A percentile compares a stretch with the other conserved stretches of the same genome.
Evolutionary conservation across 495 filamentous ascomycete genomes (phyloP).

Genomic region (Thozetella sp.): DNA sequence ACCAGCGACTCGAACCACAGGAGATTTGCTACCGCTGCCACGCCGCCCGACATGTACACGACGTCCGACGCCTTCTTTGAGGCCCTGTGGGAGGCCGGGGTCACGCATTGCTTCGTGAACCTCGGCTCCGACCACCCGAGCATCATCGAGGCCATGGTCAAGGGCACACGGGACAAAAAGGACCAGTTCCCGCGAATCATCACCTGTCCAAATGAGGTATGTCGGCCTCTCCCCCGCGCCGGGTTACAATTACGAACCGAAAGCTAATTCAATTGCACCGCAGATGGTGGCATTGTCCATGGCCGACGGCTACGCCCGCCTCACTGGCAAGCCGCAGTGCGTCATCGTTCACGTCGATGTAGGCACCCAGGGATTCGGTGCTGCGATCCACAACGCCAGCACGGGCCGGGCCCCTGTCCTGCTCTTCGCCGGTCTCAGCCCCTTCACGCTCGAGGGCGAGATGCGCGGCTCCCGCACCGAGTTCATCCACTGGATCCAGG

Average conservation of each 20-base stretch:
- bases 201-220: conserved; percentile 89
- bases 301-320: conserved; percentile 91
- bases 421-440: conserved; percentile 88
- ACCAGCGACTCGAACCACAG: neutral
- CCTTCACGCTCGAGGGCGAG: conserved; percentile 90
- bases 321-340: conserved; percentile 83
- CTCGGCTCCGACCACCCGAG: conserved; percentile 91
- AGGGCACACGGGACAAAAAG: conserved; percentile 67
- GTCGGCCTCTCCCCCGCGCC: conserved; percentile 1
- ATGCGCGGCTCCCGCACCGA: conserved; percentile 86
- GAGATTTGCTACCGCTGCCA: conserved; percentile 29
- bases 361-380: conserved; percentile 85
- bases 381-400: conserved; percentile 89
- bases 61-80: conserved; percentile 84
- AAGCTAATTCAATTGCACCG: conserved; percentile 9
- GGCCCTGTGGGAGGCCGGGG: conserved; percentile 88
- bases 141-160: conserved; percentile 96
- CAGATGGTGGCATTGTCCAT: conserved; percentile 98
- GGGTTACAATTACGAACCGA: neutral
- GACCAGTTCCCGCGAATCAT: conserved; percentile 82
- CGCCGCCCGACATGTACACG: conserved; percentile 44
- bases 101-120: conserved; percentile 92
- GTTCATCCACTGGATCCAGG: conserved; percentile 98
- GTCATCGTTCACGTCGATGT: conserved; percentile 98
- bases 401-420: conserved; percentile 85